Percentiles rank a stretch among this genome's conserved stretches.
These are phyloP conservation scores for Cladosporium oxysporum DNA, from an alignment of 2,329 filamentous ascomycete species.

Conservation along the genomic window DNA sequence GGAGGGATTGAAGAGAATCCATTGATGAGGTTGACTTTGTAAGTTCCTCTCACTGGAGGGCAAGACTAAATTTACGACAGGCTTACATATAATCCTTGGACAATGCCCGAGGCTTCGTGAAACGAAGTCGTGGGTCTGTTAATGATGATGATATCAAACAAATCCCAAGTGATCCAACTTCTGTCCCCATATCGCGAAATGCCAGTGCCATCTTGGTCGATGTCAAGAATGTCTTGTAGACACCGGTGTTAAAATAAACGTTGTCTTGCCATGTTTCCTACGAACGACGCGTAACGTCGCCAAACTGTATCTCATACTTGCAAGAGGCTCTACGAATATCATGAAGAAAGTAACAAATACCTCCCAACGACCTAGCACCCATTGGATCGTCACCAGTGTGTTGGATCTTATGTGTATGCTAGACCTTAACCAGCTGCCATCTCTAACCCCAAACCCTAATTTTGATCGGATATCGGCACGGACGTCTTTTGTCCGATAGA, in stretches of 20 bases:
- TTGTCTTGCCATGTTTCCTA: too few species aligned
- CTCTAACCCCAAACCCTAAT: neutral
- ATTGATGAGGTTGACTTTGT: neutral
- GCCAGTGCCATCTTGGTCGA: too few species aligned
- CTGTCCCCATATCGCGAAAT: too few species aligned
- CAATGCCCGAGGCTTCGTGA: neutral
- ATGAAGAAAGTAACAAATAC: neutral
- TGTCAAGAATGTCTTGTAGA: too few species aligned
- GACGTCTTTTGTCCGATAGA: conserved; percentile 11
- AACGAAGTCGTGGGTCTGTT: neutral
- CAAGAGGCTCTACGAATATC: too few species aligned
- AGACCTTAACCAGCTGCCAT: neutral
- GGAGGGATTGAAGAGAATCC: conserved; percentile 42
- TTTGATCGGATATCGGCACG: neutral
- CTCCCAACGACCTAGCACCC: neutral
- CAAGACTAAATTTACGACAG: neutral
- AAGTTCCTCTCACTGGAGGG: neutral
- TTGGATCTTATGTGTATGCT: neutral
- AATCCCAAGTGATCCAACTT: too few species aligned
- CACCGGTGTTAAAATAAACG: too few species aligned
- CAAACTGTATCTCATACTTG: neutral
- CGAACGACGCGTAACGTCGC: neutral
- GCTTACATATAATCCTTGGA: neutral
- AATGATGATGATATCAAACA: neutral
- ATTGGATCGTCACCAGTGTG: neutral